Evolutionary conservation across 768 basidiomycete species (phyloP).

Genomic region (Gloeopeniophorella convolvens): DNA sequence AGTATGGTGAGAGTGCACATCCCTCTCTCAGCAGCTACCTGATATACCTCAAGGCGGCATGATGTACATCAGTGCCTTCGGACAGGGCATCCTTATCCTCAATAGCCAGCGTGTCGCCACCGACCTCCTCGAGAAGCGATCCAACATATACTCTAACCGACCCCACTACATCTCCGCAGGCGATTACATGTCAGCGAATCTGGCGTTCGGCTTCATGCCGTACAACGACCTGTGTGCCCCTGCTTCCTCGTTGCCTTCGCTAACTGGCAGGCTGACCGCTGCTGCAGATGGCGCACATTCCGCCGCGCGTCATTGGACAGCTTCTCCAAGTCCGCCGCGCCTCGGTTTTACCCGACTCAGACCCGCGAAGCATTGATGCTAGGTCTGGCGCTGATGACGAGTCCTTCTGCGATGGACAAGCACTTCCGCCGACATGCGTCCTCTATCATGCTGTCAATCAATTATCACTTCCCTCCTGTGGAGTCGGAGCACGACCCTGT

Average conservation of each 20-base stretch:
- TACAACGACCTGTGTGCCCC: conserved; percentile 20
- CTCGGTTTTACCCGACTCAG: conserved; percentile 26
- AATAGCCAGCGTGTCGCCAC: conserved; percentile 25
- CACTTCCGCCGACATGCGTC: background rate
- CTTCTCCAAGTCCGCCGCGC: conserved; percentile 23
- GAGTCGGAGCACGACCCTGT: background rate
- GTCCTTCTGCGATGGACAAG: background rate
- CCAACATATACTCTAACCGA: conserved; percentile 28
- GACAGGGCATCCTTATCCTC: conserved; percentile 27
- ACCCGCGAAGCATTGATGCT: conserved; percentile 1
- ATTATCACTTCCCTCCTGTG: background rate
- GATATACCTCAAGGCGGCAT: conserved; percentile 24
- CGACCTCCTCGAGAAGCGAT: conserved; percentile 29
- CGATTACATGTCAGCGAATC: conserved; percentile 26
- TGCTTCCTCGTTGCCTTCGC: background rate
- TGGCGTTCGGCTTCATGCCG: conserved; percentile 19
- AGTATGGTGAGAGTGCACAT: background rate
- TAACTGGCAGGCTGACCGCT: background rate
- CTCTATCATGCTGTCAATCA: background rate
- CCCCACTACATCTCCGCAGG: conserved; percentile 25
- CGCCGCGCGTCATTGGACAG: conserved; percentile 22
- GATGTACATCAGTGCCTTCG: conserved; percentile 25
- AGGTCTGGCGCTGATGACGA: too few relatives aligned
- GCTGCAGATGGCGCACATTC: conserved; percentile 23
- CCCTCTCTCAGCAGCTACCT: background rate